Conservation (phyloP, 805 yeast species). For the Tetrapisispora fleetii region DNA sequence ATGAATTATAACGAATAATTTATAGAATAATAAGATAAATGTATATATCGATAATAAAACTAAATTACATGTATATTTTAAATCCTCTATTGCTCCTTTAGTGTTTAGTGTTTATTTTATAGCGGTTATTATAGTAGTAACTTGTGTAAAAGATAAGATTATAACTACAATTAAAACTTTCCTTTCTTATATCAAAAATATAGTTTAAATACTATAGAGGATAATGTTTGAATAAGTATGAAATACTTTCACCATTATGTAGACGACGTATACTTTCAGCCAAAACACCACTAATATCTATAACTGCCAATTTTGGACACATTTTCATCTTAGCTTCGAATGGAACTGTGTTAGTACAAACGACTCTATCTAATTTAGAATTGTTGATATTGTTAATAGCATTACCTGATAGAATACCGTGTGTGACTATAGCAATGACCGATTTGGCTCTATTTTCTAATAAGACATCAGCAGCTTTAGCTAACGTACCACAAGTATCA, state of each 20-base stretch:
- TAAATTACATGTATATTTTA: background rate
- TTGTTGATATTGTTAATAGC: conserved; percentile 66
- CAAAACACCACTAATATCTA: conserved; percentile 76
- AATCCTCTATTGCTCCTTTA: background rate
- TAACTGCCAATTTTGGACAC: conserved; percentile 54
- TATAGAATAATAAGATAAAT: background rate
- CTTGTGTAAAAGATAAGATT: too few species aligned
- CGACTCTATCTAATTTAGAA: conserved; percentile 59
- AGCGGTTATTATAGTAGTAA: too few species aligned
- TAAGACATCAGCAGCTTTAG: conserved; percentile 85
- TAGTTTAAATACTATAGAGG: conserved; percentile 11
- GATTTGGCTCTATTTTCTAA: conserved; percentile 70
- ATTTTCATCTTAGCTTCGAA: conserved; percentile 48
- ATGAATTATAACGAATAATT: background rate
- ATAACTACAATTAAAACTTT: too few species aligned
- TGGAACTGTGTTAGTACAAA: conserved; percentile 92
- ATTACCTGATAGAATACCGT: conserved; percentile 82
- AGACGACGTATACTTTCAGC: conserved; percentile 92
- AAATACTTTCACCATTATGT: conserved; percentile 89
- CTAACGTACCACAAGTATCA: conserved; percentile 94
- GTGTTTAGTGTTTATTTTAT: background rate
- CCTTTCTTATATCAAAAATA: too few species aligned
- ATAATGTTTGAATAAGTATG: conserved; percentile 49
- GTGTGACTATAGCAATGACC: conserved; percentile 91
- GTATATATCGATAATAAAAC: background rate